These are phyloP conservation scores for Glycine soja DNA, from an alignment of 306 rosid species.

Conservation along the genomic window DNA sequence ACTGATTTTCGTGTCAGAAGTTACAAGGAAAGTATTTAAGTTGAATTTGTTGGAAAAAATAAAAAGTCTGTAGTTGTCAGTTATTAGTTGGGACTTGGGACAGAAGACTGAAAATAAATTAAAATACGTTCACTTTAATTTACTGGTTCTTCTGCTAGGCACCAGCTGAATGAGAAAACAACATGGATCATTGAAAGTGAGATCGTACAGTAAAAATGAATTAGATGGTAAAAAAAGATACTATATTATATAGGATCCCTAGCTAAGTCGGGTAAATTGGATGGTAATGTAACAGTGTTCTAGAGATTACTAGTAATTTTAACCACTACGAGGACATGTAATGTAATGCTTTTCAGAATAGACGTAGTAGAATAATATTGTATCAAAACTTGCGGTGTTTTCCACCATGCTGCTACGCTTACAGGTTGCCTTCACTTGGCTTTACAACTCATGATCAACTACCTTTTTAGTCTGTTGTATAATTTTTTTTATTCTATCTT, in stretches of 20 bases:
- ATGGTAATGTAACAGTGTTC: too few relatives aligned
- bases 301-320: too few relatives aligned
- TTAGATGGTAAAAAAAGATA: too few relatives aligned
- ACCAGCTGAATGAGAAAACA: too few relatives aligned
- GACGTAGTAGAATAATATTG: too few relatives aligned
- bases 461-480: not conserved
- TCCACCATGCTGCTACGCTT: constrained; percentile 25
- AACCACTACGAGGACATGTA: too few relatives aligned
- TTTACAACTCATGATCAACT: constrained; percentile 45
- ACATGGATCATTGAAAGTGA: too few relatives aligned
- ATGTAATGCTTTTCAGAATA: too few relatives aligned
- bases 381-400: not conserved
- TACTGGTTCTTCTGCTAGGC: not conserved
- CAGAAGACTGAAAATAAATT: not conserved
- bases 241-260: too few relatives aligned
- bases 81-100: not conserved
- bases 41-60: too few relatives aligned
- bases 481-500: not conserved
- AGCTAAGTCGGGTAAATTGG: too few relatives aligned
- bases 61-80: not conserved
- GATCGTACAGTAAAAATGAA: too few relatives aligned
- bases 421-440: constrained; percentile 8
- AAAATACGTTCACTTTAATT: not conserved
- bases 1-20: not conserved
- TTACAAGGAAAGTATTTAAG: not conserved